Conservation (phyloP, 2,329 filamentous ascomycete species). For the Diaporthe australafricana region DNA sequence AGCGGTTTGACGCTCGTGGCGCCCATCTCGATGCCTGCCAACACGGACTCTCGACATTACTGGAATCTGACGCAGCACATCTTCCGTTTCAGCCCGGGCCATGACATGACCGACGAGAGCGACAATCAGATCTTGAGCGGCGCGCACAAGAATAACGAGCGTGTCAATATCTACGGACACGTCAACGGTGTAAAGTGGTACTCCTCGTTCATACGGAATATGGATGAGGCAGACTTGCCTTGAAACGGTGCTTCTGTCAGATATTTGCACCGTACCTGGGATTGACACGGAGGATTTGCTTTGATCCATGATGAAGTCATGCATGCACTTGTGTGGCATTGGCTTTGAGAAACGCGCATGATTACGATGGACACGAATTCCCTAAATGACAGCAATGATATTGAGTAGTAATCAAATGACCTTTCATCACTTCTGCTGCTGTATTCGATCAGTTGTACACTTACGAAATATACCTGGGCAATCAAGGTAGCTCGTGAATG, state of each 20-base stretch:
- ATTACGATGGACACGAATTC: neutral
- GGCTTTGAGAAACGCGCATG: too few relatives aligned
- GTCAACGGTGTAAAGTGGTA: slow-evolving; percentile 52
- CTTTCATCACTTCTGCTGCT: neutral
- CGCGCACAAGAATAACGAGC: slow-evolving; percentile 56
- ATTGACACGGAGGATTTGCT: neutral
- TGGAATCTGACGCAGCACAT: slow-evolving; percentile 60
- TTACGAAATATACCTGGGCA: too few relatives aligned
- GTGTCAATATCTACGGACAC: slow-evolving; percentile 49
- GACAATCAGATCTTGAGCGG: slow-evolving; percentile 39
- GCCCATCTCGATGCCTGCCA: slow-evolving; percentile 62
- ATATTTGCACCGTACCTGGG: neutral
- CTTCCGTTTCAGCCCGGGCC: slow-evolving; percentile 60
- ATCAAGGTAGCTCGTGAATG: too few relatives aligned
- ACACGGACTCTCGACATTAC: slow-evolving; percentile 62
- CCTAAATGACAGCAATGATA: neutral
- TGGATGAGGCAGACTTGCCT: slow-evolving; percentile 49
- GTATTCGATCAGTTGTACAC: too few relatives aligned
- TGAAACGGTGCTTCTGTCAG: neutral
- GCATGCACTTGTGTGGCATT: too few relatives aligned
- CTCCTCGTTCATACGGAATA: slow-evolving; percentile 53
- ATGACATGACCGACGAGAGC: slow-evolving; percentile 28
- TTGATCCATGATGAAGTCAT: neutral
- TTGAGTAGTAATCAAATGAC: neutral
- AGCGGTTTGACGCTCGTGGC: slow-evolving; percentile 60